Conservation (phyloP, 306 rosid species). For the Cucurbita moschata region DNA sequence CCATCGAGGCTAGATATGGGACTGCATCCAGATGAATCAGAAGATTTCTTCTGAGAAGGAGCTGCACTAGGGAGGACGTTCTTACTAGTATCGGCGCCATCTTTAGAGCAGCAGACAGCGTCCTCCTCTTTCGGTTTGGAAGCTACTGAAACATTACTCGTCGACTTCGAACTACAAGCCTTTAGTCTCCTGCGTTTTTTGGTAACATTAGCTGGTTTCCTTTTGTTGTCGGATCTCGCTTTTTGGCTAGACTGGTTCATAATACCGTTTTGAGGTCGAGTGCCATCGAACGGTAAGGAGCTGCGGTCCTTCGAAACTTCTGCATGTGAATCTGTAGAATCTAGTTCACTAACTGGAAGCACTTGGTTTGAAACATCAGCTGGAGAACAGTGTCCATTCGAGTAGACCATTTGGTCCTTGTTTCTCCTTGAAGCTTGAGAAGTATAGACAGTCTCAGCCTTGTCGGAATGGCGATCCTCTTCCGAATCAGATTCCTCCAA, state of each 20-base stretch:
- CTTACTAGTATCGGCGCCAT: not conserved
- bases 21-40: conserved; percentile 18
- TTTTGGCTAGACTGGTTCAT: not conserved
- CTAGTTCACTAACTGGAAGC: not conserved
- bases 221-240: not conserved
- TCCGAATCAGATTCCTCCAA: conserved; percentile 27
- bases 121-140: conserved; percentile 30
- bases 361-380: not conserved
- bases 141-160: conserved; percentile 11
- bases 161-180: not conserved
- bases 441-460: not conserved
- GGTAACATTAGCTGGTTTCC: not conserved
- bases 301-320: not conserved
- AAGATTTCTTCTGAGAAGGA: conserved; percentile 14
- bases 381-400: not conserved
- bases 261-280: not conserved
- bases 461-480: not conserved
- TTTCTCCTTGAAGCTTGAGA: not conserved
- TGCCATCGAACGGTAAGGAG: not conserved
- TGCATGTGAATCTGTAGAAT: conserved; percentile 1
- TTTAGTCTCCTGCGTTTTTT: not conserved
- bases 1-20: conserved; percentile 19
- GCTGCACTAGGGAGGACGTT: conserved; percentile 12
- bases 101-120: not conserved
- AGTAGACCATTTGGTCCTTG: not conserved